Evolutionary conservation across 495 filamentous ascomycete species (phyloP).

Genomic region (Penicillium salamii): DNA sequence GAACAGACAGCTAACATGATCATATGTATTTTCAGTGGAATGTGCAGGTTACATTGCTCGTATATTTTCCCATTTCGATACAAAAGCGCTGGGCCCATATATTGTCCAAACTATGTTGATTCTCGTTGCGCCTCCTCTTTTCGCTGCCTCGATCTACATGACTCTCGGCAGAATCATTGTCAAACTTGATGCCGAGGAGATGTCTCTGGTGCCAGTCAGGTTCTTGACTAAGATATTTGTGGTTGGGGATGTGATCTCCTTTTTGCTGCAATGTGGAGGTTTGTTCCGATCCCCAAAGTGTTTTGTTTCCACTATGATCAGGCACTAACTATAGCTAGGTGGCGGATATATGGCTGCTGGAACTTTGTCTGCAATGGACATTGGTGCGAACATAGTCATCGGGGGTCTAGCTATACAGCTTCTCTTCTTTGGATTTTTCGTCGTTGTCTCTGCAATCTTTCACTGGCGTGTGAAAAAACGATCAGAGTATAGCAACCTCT

Average conservation of each 20-base stretch:
- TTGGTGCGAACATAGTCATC: constrained; percentile 35
- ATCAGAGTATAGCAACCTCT: not conserved
- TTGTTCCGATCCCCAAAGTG: not conserved
- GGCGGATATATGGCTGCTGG: constrained; percentile 26
- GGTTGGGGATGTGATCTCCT: constrained; percentile 26
- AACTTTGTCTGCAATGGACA: constrained; percentile 15
- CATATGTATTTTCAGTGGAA: constrained; percentile 15
- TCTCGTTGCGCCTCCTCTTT: constrained; percentile 36
- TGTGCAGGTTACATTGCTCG: constrained; percentile 22
- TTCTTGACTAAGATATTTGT: constrained; percentile 30
- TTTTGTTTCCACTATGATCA: not conserved
- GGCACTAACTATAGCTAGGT: constrained; percentile 8
- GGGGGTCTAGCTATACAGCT: constrained; percentile 40
- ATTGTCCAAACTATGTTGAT: constrained; percentile 34
- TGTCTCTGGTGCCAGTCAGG: constrained; percentile 12
- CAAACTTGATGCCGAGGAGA: constrained; percentile 33
- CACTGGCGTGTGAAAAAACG: constrained; percentile 28
- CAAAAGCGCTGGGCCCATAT: constrained; percentile 22
- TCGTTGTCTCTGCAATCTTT: constrained; percentile 32
- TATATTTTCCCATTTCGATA: constrained; percentile 20
- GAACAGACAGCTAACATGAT: not conserved
- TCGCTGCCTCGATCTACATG: constrained; percentile 57
- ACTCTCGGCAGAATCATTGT: constrained; percentile 48
- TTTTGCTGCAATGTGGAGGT: constrained; percentile 21
- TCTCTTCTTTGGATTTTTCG: constrained; percentile 42